These are phyloP conservation scores for Detonula confervacea DNA, from an alignment of 352 stramenopile genomes.

Conservation along the genomic window DNA sequence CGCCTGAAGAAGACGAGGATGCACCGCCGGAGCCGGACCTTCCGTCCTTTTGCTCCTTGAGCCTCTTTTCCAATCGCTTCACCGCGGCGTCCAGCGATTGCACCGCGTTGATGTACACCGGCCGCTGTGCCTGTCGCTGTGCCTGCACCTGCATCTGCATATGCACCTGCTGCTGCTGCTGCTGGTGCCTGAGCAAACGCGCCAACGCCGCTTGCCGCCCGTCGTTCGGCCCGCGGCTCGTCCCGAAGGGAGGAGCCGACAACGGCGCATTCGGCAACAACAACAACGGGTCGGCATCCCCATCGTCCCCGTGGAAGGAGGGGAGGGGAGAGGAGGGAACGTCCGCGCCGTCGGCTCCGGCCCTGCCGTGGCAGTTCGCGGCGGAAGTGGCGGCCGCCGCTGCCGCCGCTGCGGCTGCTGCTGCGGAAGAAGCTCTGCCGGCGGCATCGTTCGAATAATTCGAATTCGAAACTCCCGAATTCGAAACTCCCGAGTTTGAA, in stretches of 20 bases:
- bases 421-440: too few species aligned
- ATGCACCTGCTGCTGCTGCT: constrained; percentile 9
- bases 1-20: not conserved
- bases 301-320: too few species aligned
- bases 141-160: too few species aligned
- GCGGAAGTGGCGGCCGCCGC: not conserved
- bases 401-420: not conserved
- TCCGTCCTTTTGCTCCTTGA: constrained; percentile 18
- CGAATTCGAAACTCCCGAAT: too few species aligned
- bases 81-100: constrained; percentile 38
- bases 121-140: too few species aligned
- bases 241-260: not conserved
- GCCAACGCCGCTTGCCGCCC: too few species aligned
- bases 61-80: constrained; percentile 25
- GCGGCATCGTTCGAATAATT: too few species aligned
- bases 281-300: too few species aligned
- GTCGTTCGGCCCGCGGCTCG: not conserved
- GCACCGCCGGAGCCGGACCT: too few species aligned
- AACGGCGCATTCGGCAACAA: not conserved
- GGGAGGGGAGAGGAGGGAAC: constrained; percentile 3
- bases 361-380: too few species aligned
- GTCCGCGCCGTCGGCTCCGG: too few species aligned
- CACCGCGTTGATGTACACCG: constrained; percentile 28
- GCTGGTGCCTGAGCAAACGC: too few species aligned
- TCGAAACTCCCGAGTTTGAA: not conserved